Conservation (phyloP, 1,139 yeast species). For the Lodderomyces metapsilosis region DNA sequence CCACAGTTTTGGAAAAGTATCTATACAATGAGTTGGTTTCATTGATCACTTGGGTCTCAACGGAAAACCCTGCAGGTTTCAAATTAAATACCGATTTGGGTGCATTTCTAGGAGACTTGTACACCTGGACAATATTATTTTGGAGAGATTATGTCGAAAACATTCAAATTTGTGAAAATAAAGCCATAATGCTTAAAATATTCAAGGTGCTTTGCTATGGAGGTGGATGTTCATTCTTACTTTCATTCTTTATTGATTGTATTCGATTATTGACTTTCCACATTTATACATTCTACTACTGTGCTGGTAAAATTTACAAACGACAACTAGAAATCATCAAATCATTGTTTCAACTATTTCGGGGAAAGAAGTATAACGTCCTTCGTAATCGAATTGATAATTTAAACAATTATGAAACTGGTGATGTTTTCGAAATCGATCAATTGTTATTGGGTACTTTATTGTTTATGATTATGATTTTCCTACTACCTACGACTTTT, state of each 20-base stretch:
- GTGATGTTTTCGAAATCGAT: constrained; percentile 73
- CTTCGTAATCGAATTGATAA: constrained; percentile 80
- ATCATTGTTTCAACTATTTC: constrained; percentile 79
- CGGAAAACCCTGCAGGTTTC: constrained; percentile 86
- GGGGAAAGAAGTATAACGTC: constrained; percentile 86
- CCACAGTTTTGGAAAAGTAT: constrained; percentile 31
- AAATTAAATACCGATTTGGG: constrained; percentile 88
- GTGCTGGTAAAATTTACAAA: constrained; percentile 74
- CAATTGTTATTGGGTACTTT: constrained; percentile 87
- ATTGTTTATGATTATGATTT: constrained; percentile 73
- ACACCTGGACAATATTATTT: constrained; percentile 77
- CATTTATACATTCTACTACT: constrained; percentile 70
- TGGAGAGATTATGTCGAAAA: constrained; percentile 43
- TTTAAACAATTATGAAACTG: constrained; percentile 41
- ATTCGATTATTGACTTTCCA: constrained; percentile 67
- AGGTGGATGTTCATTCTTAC: constrained; percentile 72
- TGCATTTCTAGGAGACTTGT: constrained; percentile 79
- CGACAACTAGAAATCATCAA: constrained; percentile 69
- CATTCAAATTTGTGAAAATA: not conserved
- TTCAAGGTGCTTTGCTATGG: constrained; percentile 26
- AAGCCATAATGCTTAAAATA: constrained; percentile 2
- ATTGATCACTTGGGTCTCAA: constrained; percentile 73
- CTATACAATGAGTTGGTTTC: constrained; percentile 36
- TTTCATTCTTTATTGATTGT: constrained; percentile 67
- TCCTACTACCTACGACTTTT: constrained; percentile 80